phyloP scores from a whole-genome alignment of 75 land plant species.

The Picea sitchensis region DNA sequence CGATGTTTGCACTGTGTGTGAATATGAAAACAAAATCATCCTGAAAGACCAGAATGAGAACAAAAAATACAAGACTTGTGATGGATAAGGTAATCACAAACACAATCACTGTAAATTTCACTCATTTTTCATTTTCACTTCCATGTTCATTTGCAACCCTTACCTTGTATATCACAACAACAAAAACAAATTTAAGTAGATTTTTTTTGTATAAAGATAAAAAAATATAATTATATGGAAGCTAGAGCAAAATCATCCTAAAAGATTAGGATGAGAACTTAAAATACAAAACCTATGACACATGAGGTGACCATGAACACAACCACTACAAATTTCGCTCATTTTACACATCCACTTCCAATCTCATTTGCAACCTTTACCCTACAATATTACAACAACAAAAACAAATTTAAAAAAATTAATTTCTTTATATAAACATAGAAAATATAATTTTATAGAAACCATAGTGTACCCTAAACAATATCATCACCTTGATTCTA shows the following conservation, averaged over 20 bases:
- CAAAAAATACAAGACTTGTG: constrained; percentile 39
- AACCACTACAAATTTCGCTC: too few species aligned
- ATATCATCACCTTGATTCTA: constrained; percentile 33
- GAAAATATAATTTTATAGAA: not conserved
- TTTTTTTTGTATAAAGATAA: too few species aligned
- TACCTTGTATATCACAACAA: too few species aligned
- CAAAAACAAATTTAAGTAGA: too few species aligned
- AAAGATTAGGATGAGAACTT: too few species aligned
- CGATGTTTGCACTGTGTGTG: constrained; percentile 33
- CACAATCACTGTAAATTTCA: constrained; percentile 40
- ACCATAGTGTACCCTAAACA: constrained; percentile 13
- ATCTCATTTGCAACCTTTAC: too few species aligned
- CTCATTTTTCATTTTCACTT: constrained; percentile 54
- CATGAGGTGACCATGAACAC: too few species aligned
- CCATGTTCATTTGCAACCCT: constrained; percentile 74
- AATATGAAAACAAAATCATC: constrained; percentile 43
- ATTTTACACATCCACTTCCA: too few species aligned
- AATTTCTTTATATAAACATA: not conserved
- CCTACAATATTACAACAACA: not conserved
- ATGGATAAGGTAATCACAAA: constrained; percentile 26
- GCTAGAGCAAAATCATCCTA: too few species aligned
- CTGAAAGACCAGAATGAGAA: constrained; percentile 20
- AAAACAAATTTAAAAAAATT: not conserved
- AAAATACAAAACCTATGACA: too few species aligned
- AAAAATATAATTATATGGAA: too few species aligned